Evolutionary conservation across 768 basidiomycete species (phyloP).

Genomic region (Rhizopogon vesiculosus): DNA sequence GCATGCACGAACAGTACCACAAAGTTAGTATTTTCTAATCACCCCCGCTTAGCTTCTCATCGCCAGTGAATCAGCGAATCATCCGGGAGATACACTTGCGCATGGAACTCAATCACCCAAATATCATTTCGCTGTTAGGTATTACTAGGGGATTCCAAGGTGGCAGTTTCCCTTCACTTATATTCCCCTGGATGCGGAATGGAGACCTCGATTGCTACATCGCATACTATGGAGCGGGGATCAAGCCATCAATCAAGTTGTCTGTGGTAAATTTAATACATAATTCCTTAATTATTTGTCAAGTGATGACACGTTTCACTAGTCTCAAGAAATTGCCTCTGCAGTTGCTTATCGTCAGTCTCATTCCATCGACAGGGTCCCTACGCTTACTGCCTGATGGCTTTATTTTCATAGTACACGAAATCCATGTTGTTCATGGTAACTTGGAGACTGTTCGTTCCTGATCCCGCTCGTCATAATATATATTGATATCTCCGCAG

Average conservation of each 20-base stretch:
- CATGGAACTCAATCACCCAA: not conserved
- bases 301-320: not conserved
- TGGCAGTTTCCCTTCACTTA: not conserved
- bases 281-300: not conserved
- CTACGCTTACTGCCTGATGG: not conserved
- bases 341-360: not conserved
- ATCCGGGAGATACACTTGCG: not conserved
- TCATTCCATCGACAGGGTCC: too few species aligned
- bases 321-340: not conserved
- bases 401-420: not conserved
- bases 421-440: not conserved
- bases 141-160: not conserved
- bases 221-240: not conserved
- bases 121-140: not conserved
- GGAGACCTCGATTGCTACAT: not conserved
- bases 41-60: not conserved
- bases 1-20: not conserved
- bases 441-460: not conserved
- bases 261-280: not conserved
- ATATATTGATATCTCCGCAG: not conserved
- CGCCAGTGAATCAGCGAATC: not conserved
- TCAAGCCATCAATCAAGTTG: not conserved
- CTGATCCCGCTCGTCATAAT: not conserved
- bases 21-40: not conserved
- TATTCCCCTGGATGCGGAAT: not conserved